phyloP scores from a whole-genome alignment of 2,329 filamentous ascomycete genomes.

The Setomelanomma holmii region DNA sequence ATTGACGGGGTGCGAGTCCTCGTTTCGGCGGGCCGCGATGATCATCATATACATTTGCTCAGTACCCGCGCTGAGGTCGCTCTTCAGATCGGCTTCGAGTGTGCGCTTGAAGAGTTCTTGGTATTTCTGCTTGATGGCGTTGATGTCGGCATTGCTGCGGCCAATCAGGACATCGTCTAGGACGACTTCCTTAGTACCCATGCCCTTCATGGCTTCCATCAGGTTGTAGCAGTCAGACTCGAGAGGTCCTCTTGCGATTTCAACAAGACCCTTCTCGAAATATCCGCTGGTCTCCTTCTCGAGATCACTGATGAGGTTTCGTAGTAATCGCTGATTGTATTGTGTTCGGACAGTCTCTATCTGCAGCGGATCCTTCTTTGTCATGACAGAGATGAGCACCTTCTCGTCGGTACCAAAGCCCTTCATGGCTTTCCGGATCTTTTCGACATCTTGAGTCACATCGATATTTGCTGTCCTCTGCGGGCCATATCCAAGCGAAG shows the following conservation, averaged over 20 bases:
- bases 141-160: slow-evolving; percentile 85
- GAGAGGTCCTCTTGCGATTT: slow-evolving; percentile 80
- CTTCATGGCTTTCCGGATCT: slow-evolving; percentile 84
- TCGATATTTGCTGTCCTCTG: slow-evolving; percentile 67
- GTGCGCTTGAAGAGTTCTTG: slow-evolving; percentile 68
- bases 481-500: slow-evolving; percentile 75
- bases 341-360: slow-evolving; percentile 66
- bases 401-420: slow-evolving; percentile 91
- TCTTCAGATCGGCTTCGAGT: slow-evolving; percentile 75
- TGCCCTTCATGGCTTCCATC: slow-evolving; percentile 74
- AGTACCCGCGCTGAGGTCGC: slow-evolving; percentile 85
- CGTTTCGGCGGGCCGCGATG: slow-evolving; percentile 73
- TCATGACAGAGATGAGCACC: slow-evolving; percentile 72
- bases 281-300: slow-evolving; percentile 76
- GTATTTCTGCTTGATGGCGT: slow-evolving; percentile 84
- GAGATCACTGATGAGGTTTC: slow-evolving; percentile 77
- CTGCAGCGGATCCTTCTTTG: slow-evolving; percentile 79
- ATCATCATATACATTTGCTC: slow-evolving; percentile 85
- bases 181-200: slow-evolving; percentile 84
- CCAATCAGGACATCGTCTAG: slow-evolving; percentile 86
- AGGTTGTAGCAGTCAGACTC: slow-evolving; percentile 76
- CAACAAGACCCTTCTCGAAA: slow-evolving; percentile 76
- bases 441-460: slow-evolving; percentile 71
- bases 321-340: slow-evolving; percentile 68
- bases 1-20: slow-evolving; percentile 77